Percentiles rank a stretch among this genome's conserved stretches.
Evolutionary conservation across 106 monocot genomes (phyloP).

Genomic region (Platanthera zijinensis): DNA sequence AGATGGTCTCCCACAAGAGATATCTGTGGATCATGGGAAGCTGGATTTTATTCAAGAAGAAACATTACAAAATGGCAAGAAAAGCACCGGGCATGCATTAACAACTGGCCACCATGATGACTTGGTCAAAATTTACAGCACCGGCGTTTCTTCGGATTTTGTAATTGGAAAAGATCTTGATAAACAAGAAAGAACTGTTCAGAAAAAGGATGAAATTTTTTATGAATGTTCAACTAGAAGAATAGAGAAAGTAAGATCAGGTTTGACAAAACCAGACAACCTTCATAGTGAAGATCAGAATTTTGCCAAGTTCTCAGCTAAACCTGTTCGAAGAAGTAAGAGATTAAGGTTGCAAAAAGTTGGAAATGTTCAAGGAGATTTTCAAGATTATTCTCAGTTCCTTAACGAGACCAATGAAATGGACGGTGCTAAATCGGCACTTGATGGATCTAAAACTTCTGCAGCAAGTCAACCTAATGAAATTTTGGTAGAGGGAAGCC

Average conservation of each 20-base stretch:
- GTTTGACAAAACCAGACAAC: background rate
- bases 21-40: slow-evolving; percentile 1
- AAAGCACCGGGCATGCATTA: background rate
- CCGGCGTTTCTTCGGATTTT: background rate
- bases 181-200: background rate
- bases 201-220: background rate
- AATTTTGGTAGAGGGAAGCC: background rate
- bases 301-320: background rate
- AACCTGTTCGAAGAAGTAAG: no score
- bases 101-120: background rate
- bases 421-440: no score
- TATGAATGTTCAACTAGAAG: background rate
- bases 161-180: background rate
- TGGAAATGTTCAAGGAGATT: no score
- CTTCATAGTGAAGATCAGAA: background rate
- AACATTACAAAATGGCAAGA: background rate
- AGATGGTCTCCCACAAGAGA: background rate
- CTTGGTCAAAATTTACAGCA: background rate
- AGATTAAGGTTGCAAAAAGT: no score
- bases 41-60: background rate
- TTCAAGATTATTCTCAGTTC: no score
- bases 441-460: no score
- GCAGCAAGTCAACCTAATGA: no score
- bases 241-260: background rate
- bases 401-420: no score